Percentiles rank a stretch among this genome's conserved stretches.
Conservation (phyloP, 2,329 filamentous ascomycete genomes). For the Septoria linicola region DNA sequence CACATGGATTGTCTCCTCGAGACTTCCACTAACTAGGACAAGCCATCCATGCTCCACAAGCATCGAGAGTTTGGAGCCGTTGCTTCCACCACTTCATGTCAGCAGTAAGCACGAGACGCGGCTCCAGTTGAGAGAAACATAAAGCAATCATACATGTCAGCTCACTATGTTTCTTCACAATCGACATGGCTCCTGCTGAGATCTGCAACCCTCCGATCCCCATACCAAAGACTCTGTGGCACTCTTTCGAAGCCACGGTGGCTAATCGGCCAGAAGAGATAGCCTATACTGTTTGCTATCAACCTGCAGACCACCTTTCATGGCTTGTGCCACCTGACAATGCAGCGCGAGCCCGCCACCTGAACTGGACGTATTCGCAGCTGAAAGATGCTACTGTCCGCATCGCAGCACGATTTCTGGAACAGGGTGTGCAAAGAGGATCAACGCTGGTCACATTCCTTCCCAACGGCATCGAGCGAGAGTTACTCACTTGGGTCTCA, state of each 20-base stretch:
- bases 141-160: too few relatives aligned
- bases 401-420: background rate
- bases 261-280: background rate
- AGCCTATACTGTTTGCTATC: background rate
- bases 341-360: background rate
- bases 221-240: conserved; percentile 4
- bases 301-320: background rate
- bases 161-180: too few relatives aligned
- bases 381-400: conserved; percentile 4
- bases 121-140: too few relatives aligned
- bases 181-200: conserved; percentile 1
- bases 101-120: too few relatives aligned
- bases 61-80: too few relatives aligned
- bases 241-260: background rate
- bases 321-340: background rate
- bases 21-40: too few relatives aligned
- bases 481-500: conserved; percentile 6
- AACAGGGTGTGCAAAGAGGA: conserved; percentile 10
- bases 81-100: too few relatives aligned
- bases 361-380: background rate
- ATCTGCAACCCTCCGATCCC: conserved; percentile 3
- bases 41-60: too few relatives aligned
- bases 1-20: too few relatives aligned
- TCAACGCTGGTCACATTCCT: conserved; percentile 1
- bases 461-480: conserved; percentile 10